phyloP scores from a whole-genome alignment of 176 grass and related monocot species.

The Eleusine indica region DNA sequence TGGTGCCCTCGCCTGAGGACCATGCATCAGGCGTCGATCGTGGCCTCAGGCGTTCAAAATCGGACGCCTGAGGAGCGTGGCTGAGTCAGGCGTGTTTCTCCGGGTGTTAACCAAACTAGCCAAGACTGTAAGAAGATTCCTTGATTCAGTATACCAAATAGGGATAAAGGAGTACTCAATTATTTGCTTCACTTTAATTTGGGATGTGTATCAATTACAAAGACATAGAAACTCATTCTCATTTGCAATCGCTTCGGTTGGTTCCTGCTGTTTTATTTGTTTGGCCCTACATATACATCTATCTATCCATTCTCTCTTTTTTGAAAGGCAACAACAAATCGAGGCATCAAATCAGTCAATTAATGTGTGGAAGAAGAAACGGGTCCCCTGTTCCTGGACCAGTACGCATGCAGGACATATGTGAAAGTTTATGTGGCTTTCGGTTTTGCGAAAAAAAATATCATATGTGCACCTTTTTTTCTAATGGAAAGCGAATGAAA shows the following conservation, averaged over 20 bases:
- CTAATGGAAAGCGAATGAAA: not conserved
- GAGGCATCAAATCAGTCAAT: constrained; percentile 16
- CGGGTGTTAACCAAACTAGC: no score
- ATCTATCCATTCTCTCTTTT: not conserved
- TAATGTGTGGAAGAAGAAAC: not conserved
- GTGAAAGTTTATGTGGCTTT: not conserved
- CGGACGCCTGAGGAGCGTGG: no score
- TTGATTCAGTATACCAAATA: not conserved
- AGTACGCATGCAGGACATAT: not conserved
- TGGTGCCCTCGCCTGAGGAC: no score
- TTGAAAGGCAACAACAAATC: constrained; percentile 1
- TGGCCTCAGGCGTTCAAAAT: no score
- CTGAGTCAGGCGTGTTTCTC: no score
- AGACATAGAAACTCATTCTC: not conserved
- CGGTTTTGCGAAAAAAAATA: not conserved
- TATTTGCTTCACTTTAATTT: no score
- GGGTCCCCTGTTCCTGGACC: not conserved
- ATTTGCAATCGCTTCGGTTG: no score
- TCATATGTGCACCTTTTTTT: not conserved
- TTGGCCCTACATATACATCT: not conserved
- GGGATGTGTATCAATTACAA: not conserved
- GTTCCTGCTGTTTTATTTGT: not conserved
- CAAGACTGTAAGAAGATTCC: not conserved
- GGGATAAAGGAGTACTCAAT: no score
- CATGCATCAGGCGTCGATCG: no score